These are phyloP conservation scores for Lactarius tabidus DNA, from an alignment of 768 basidiomycete genomes.

Conservation along the genomic window DNA sequence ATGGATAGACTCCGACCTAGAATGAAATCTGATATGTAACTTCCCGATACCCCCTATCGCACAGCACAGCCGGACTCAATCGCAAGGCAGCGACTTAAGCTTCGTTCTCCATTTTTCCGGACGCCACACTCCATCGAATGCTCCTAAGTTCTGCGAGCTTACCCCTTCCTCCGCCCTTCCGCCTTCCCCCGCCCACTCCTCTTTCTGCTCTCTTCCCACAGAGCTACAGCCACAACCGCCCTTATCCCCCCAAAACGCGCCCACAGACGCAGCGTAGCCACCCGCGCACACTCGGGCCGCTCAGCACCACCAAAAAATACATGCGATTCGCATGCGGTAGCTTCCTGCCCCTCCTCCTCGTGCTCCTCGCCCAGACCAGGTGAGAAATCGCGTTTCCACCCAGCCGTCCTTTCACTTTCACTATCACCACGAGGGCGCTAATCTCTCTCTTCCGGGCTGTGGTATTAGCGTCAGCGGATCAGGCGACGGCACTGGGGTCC, in stretches of 20 bases:
- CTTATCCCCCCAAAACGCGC: not conserved
- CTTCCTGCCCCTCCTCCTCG: not conserved
- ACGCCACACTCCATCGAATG: not conserved
- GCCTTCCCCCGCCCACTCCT: not conserved
- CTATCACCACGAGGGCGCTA: not conserved
- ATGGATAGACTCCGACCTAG: not conserved
- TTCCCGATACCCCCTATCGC: not conserved
- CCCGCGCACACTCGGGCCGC: not conserved
- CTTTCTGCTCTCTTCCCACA: not conserved
- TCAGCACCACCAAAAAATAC: not conserved
- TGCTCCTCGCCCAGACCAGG: conserved; percentile 3
- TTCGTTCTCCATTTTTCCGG: not conserved
- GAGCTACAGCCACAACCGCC: not conserved
- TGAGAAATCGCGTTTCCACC: not conserved
- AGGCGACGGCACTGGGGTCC: not conserved
- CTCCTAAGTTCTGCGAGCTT: not conserved
- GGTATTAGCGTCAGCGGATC: not conserved
- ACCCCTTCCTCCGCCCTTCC: not conserved
- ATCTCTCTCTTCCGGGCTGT: not conserved
- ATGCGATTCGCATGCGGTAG: conserved; percentile 13
- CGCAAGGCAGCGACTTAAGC: not conserved
- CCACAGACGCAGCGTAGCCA: not conserved
- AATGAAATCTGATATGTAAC: not conserved
- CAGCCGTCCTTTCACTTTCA: not conserved
- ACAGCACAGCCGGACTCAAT: conserved; percentile 1